Evolutionary conservation across 108 stramenopile species (phyloP), one percentile per base, ranked within the genome.

Genomic region (Nannochloropsis granulata): DNA sequence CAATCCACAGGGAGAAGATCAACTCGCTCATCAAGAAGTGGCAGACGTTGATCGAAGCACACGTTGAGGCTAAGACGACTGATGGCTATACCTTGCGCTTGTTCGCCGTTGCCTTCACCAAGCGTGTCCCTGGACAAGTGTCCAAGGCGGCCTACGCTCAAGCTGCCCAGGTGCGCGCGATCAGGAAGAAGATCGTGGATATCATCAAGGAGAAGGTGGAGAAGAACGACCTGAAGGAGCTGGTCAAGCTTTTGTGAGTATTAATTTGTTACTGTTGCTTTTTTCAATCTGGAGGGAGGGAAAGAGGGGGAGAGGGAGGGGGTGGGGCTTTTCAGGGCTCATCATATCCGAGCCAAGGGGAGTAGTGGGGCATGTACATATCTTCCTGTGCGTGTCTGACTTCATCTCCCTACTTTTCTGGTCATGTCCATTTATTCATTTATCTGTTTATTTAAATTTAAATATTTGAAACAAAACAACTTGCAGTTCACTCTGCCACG

Each of bases 61-160:
- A 92, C 86, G 98, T 98, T n/a, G 99, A 99, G 84, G 95, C 94
- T 84, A 93, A 95, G 86, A 99, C 99, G 83, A 98, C 97, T 45
- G 98, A 98, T 85, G 97, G 97, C 80, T 98, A 97, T 95, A 90
- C 93, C 84, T 94, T 99, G 43, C 95, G 99, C 80, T 89, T 98
- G 81, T 98, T 98, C 92, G 95, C 94, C 94, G 98, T 98, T 88
- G 97, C 95, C 85, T 99, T 99, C 95, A 98, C 99, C 83, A 95
- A 95, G 90, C 94, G 94, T 84, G 93, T 95, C 85, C 93, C 94
- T 16, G 94, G 94, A 85, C 97, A 98, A 94, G 26, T 21, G n/a
- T n/a, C 81, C 14, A 93, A 94, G 90, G 97, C 98, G 24, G 96
- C 95, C 92, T 98, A 99, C 91, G 97, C 96, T 87, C 94, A 98